Evolutionary conservation across 495 filamentous ascomycete genomes (phyloP), one percentile per base, ranked within the genome.

Genomic region (Podospora appendiculata): DNA sequence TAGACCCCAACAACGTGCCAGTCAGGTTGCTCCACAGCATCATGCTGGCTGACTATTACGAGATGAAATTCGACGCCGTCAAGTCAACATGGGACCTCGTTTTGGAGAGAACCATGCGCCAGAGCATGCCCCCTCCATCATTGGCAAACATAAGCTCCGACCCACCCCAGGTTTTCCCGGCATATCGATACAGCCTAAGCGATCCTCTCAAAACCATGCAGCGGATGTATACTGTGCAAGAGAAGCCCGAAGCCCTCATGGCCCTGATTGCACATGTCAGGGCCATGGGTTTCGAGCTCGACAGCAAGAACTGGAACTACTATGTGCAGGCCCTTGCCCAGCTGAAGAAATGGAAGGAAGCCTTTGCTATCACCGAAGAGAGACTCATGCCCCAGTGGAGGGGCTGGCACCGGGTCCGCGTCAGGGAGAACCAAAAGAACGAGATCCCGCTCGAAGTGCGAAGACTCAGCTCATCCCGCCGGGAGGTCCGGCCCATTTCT

Each of bases 371-470:
- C 17, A 90, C 85, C 68, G 90, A 95, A 67, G 55, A 69, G 11
- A 75, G 81, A 34, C 81, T 95, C 51, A 90, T 92, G 79, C 79
- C 79, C 6, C 71, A 78, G 41, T 94, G 87, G 78, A 74, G 74
- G 3, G 87, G 87, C 17, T 95, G 90, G 90, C 55, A 49, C 11
- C 38, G n/a, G 2, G 59, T 58, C 32, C 67, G 66, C 7, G 40
- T 11, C 6, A 52, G 32, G 16, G 51, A 56, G 17, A 48, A 52
- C 19, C 14, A 53, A 39, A 55, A 55, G 50, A 55, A 49, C 48
- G 46, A 53, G 19, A 46, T 74, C 14, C 61, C 73, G 12, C 62
- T 73, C 8, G 66, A 70, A 45, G 32, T 57, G 38, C 67, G 70
- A n/a, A 61, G 67, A 32, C 53, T 62, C 18, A 67, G 64, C 34